Percentiles rank a stretch among this genome's conserved stretches.
Evolutionary conservation across 208 protist species (phyloP).

Genomic region (Porcisia deanei): DNA sequence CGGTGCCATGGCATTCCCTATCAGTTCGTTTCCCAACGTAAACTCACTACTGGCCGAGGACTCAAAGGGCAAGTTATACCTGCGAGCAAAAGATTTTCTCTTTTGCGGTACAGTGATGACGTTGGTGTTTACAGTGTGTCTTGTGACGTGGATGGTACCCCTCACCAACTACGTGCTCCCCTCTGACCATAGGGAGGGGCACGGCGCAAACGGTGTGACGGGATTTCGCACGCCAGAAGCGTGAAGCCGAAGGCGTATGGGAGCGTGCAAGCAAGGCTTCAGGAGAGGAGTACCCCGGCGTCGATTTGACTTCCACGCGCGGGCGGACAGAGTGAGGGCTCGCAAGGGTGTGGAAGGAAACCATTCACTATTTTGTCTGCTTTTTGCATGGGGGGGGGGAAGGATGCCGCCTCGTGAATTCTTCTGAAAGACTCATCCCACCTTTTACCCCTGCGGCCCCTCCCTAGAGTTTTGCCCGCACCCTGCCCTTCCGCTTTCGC

Average conservation of each 20-base stretch:
- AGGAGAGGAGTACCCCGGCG: neutral
- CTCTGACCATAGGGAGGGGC: neutral
- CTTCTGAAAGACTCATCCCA: neutral
- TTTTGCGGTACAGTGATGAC: slow-evolving; percentile 79
- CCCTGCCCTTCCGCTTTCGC: neutral
- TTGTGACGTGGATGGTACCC: slow-evolving; percentile 88
- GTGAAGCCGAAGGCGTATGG: too few relatives aligned
- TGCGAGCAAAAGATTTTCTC: slow-evolving; percentile 91
- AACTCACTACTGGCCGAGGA: slow-evolving; percentile 92
- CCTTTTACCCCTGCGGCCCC: neutral
- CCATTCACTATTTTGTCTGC: neutral
- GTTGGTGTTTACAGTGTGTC: slow-evolving; percentile 59
- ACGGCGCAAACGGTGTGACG: neutral
- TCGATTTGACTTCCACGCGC: neutral
- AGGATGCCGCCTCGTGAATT: neutral
- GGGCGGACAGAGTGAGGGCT: neutral
- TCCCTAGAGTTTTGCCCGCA: neutral
- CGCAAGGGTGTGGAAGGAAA: neutral
- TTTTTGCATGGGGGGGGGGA: neutral
- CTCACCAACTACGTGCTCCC: slow-evolving; percentile 72
- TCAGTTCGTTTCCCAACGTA: slow-evolving; percentile 95
- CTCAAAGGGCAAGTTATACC: slow-evolving; percentile 79
- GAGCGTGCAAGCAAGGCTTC: neutral
- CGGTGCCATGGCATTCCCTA: slow-evolving; percentile 93
- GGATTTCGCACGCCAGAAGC: neutral